These are phyloP conservation scores for Aureobasidium sp. DNA, from an alignment of 2,329 filamentous ascomycete genomes.

Conservation along the genomic window DNA sequence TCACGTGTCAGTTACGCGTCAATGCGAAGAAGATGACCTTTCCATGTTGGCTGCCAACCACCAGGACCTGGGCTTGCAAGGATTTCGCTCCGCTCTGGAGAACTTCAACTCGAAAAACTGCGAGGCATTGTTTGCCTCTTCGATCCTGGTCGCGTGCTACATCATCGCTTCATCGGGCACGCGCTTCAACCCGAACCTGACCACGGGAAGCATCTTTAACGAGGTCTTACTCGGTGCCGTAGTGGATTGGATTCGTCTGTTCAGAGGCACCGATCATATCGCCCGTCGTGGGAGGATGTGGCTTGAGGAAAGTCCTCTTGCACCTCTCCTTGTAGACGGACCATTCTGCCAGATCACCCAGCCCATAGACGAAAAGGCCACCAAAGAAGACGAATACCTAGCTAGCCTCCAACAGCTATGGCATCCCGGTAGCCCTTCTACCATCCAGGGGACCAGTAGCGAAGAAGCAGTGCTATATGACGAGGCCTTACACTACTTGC, in stretches of 20 bases:
- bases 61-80: conserved; percentile 2
- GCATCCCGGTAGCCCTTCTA: background rate
- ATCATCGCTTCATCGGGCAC: conserved; percentile 10
- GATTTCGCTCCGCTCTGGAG: background rate
- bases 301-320: conserved; percentile 3
- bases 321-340: background rate
- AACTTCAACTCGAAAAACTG: conserved; percentile 9
- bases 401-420: conserved; percentile 1
- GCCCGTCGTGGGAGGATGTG: conserved; percentile 4
- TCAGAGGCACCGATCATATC: conserved; percentile 6
- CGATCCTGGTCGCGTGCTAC: conserved; percentile 6
- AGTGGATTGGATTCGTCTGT: conserved; percentile 8
- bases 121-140: conserved; percentile 3
- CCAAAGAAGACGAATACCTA: conserved; percentile 7
- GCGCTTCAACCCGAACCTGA: background rate
- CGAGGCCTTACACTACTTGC: conserved; percentile 4
- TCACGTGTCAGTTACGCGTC: conserved; percentile 18
- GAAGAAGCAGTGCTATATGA: conserved; percentile 3
- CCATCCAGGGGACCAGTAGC: background rate
- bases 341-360: background rate
- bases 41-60: conserved; percentile 11
- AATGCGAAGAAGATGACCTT: conserved; percentile 12
- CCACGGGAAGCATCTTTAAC: background rate
- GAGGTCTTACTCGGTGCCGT: conserved; percentile 6
- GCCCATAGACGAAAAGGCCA: background rate